Evolutionary conservation across 2,329 filamentous ascomycete species (phyloP), one percentile per base, ranked within the genome.

Genomic region (Penicillium sp.): DNA sequence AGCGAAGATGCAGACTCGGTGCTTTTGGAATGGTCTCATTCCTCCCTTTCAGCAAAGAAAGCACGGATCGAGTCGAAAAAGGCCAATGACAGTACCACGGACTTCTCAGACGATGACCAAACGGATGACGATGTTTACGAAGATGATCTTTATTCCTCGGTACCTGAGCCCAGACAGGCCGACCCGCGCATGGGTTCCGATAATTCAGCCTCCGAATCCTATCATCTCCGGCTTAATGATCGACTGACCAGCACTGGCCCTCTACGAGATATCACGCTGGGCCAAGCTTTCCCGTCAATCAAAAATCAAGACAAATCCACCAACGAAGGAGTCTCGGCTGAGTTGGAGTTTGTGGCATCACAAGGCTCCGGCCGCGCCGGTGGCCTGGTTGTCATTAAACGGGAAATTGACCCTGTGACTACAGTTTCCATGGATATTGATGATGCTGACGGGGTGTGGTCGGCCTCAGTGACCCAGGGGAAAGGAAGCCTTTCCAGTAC

Each of bases 1-100:
- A 95, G 89, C 62, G 89, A 95, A 64, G 81, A 86, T 47, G 81
- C 84, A 7, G 88, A 97, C 58, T 95, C 92, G 0, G 68, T 88
- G 1, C 78, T 98, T 3, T 67, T 98, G 24, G 86, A 88, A 20
- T 96, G 90, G 86, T 83, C 81, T 32, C 80, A 81, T 54, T 86
- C 85, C 58, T 79, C 83, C 46, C 72, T 75, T 9, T 80, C 83
- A 52, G 59, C 76, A 2, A 80, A 80, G 44, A 84, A 84, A 59
- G 78, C 80, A 23, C 80, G 83, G 37, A 67, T 80, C 3, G 84
- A 65, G 24, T 49, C 85, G 42, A 73, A 81, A 76, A 61, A 83
- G 74, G 62, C 66, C 69, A 54, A 81, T 74, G 61, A 75, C 35
- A 69, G 64, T 35, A 56, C 65, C 4, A 72, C 74, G 12, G 81